phyloP scores from a whole-genome alignment of 495 filamentous ascomycete species.

The Podospora anserina region DNA sequence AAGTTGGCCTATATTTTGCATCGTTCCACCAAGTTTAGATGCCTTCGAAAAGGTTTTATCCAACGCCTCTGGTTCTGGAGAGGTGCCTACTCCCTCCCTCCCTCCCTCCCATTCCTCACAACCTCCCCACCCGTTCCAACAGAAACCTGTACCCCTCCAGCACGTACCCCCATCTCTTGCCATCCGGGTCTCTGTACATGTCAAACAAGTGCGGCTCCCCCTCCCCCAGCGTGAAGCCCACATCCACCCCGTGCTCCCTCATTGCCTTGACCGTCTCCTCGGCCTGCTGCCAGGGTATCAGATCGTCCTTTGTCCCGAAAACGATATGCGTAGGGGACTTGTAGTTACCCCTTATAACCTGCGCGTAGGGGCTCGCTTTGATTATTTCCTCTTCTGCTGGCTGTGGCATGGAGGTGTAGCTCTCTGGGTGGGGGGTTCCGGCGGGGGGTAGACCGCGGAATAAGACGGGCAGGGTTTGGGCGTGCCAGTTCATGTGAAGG shows the following conservation, averaged over 20 bases:
- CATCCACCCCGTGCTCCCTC: conserved; percentile 25
- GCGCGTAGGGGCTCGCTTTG: conserved; percentile 37
- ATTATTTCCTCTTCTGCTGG: conserved; percentile 24
- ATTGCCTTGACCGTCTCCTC: too few species aligned
- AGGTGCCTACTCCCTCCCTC: too few species aligned
- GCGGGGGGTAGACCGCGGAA: background rate
- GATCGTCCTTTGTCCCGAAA: too few species aligned
- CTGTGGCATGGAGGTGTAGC: background rate
- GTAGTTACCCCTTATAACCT: conserved; percentile 38
- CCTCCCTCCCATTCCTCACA: too few species aligned
- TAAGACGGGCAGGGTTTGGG: background rate
- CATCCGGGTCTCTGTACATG: background rate
- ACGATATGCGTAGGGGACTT: conserved; percentile 41
- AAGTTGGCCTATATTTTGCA: too few species aligned
- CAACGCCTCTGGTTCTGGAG: too few species aligned
- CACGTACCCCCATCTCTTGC: background rate
- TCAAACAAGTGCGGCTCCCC: too few species aligned
- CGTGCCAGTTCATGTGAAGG: background rate
- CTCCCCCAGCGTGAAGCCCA: too few species aligned
- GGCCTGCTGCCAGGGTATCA: too few species aligned
- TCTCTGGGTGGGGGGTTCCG: background rate
- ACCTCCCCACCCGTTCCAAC: too few species aligned
- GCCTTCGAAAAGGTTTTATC: too few species aligned
- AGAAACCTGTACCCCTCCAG: conserved; percentile 12
- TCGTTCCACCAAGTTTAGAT: too few species aligned